These are phyloP conservation scores for Fusarium dlaminii DNA, from an alignment of 2,329 filamentous ascomycete genomes.

Conservation along the genomic window DNA sequence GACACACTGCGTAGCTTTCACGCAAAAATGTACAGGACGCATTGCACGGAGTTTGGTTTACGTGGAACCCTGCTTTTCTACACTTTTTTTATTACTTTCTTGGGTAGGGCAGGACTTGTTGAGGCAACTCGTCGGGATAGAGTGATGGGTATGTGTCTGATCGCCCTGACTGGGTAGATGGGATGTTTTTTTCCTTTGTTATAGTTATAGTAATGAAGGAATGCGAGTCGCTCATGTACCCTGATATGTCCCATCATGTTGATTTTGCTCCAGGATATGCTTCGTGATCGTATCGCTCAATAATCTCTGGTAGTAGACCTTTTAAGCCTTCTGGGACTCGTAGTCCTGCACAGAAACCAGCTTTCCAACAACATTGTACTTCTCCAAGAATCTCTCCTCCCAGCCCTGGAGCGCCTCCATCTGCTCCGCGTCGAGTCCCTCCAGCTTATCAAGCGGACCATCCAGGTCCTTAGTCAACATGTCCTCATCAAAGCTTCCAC, in stretches of 20 bases:
- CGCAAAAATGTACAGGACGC: constrained; percentile 44
- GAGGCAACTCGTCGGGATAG: constrained; percentile 24
- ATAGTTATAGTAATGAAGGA: constrained; percentile 35
- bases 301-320: not conserved
- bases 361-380: constrained; percentile 94
- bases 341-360: constrained; percentile 68
- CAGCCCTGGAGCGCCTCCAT: constrained; percentile 86
- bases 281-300: not conserved
- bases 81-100: constrained; percentile 14
- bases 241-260: not conserved
- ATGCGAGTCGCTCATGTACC: constrained; percentile 17
- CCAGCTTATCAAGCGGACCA: constrained; percentile 80
- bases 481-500: constrained; percentile 91
- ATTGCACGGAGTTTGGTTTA: constrained; percentile 49
- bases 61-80: constrained; percentile 26
- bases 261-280: not conserved
- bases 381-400: constrained; percentile 93
- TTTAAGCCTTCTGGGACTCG: constrained; percentile 29
- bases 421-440: constrained; percentile 77
- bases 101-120: constrained; percentile 29
- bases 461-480: constrained; percentile 94
- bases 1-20: constrained; percentile 25
- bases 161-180: constrained; percentile 1
- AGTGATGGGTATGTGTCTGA: constrained; percentile 9
- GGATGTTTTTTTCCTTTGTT: constrained; percentile 30